Percentiles rank a stretch among this genome's conserved stretches.
These are phyloP conservation scores for Cladosporium cucumerinum DNA, from an alignment of 2,329 filamentous ascomycete species.

Conservation along the genomic window DNA sequence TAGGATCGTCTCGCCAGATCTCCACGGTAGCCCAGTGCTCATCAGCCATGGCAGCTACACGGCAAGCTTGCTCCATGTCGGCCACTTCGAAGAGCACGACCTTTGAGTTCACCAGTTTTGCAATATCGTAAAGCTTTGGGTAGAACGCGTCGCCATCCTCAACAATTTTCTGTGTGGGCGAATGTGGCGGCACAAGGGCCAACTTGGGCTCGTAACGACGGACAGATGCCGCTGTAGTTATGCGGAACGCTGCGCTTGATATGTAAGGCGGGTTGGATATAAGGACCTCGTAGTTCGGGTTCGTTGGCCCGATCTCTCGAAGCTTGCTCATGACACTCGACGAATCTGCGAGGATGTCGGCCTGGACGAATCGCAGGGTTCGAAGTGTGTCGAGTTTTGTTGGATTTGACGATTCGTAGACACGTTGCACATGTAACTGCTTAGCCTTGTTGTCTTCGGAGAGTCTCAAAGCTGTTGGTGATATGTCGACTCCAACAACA, in stretches of 20 bases:
- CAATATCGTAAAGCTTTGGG: slow-evolving; percentile 58
- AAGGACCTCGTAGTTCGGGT: slow-evolving; percentile 54
- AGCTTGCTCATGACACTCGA: neutral
- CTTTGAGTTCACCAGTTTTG: slow-evolving; percentile 48
- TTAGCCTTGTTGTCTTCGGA: slow-evolving; percentile 63
- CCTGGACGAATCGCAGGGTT: slow-evolving; percentile 33
- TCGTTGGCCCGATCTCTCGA: neutral
- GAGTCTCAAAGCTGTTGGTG: slow-evolving; percentile 60
- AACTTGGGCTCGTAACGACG: slow-evolving; percentile 75
- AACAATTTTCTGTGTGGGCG: slow-evolving; percentile 26
- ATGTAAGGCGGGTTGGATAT: slow-evolving; percentile 92
- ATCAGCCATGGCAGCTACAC: slow-evolving; percentile 54
- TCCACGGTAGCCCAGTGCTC: slow-evolving; percentile 49
- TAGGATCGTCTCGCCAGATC: slow-evolving; percentile 70
- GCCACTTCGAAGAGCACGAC: slow-evolving; percentile 69
- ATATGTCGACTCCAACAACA: slow-evolving; percentile 73
- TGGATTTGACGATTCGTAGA: neutral
- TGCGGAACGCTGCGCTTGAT: slow-evolving; percentile 60
- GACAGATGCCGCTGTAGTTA: slow-evolving; percentile 68
- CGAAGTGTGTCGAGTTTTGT: slow-evolving; percentile 16
- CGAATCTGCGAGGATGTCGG: slow-evolving; percentile 30
- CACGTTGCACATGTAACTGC: slow-evolving; percentile 19
- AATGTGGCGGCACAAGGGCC: slow-evolving; percentile 64
- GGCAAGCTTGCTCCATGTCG: slow-evolving; percentile 62
- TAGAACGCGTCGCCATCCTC: slow-evolving; percentile 62